These are phyloP conservation scores for Raphanus sativus DNA, from an alignment of 345 rosid species.

Conservation along the genomic window DNA sequence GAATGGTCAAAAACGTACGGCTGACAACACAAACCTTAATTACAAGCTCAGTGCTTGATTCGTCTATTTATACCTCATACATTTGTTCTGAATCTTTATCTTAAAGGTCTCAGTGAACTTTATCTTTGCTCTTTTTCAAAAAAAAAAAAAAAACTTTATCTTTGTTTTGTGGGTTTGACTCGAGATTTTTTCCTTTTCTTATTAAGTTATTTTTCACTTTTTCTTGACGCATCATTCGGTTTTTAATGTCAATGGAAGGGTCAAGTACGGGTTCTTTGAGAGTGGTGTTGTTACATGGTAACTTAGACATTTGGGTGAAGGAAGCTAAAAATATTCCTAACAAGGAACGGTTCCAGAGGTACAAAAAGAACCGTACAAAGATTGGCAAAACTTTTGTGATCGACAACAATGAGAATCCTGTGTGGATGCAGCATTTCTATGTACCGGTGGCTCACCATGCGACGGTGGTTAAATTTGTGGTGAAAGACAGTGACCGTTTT, in stretches of 20 bases:
- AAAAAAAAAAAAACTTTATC: no score
- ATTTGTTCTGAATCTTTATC: no score
- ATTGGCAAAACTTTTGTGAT: conserved; percentile 81
- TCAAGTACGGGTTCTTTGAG: conserved; percentile 54
- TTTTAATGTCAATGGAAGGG: conserved; percentile 16
- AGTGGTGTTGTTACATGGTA: conserved; percentile 67
- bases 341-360: conserved; percentile 63
- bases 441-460: conserved; percentile 79
- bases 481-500: conserved; percentile 68
- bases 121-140: no score
- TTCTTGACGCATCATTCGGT: no score
- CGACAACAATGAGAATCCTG: conserved; percentile 67
- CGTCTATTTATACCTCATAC: no score
- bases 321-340: conserved; percentile 84
- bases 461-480: conserved; percentile 67
- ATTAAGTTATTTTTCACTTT: no score
- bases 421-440: conserved; percentile 77
- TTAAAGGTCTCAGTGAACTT: no score
- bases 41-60: no score
- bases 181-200: no score
- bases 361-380: conserved; percentile 44
- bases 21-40: no score
- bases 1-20: no score
- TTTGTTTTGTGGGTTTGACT: no score
- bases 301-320: conserved; percentile 76